Evolutionary conservation across 257 asterid genomes (phyloP), one percentile per base, ranked within the genome.

Genomic region (Solanum gandarillasii): DNA sequence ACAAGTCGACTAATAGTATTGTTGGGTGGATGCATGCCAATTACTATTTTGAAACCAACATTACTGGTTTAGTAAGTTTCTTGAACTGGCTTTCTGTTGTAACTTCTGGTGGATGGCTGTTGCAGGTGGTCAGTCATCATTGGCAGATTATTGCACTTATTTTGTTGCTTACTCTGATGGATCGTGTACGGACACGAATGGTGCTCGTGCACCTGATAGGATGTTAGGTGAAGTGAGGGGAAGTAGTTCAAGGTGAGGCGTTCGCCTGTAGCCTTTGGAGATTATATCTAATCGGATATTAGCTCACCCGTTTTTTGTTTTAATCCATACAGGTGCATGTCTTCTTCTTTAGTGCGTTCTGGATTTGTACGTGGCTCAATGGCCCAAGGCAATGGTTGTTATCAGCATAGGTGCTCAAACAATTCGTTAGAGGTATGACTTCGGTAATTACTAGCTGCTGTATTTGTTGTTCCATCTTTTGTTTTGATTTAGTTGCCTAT

Each of bases 151-250:
- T 92, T 97, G 99, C 93, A 97, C 98, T 29, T 96, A 97, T 86
- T 97, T 93, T 89, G 99, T 97, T 41, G 98, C 99, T 73, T 97
- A 97, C 89, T 97, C 99, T 43, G 99, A 97, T 89, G 99, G 99
- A 90, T 97, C 99, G 73, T 97, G 99, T 89, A 97, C 98, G 18
- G 99, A 96, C 90, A 93, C 95, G 41, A 97, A 94, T 88, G 93
- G 99, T 91, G 99, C 99, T 67, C 93, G 99, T 86, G 95, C 98
- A 36, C 99, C 99, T 48, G 99, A 97, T 90, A 88, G 98, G 87
- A 95, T 97, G 99, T 91, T 97, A 93, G 99, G 99, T 84, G 99
- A 97, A 95, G 98, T 97, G 79, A 94, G 99, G 16, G 99, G 98
- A 90, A 92, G 93, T 89, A 93, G 86, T 91, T 97, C 99, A 75